Evolutionary conservation across 2,329 filamentous ascomycete genomes (phyloP).

Genomic region (Clarireedia hainanense): DNA sequence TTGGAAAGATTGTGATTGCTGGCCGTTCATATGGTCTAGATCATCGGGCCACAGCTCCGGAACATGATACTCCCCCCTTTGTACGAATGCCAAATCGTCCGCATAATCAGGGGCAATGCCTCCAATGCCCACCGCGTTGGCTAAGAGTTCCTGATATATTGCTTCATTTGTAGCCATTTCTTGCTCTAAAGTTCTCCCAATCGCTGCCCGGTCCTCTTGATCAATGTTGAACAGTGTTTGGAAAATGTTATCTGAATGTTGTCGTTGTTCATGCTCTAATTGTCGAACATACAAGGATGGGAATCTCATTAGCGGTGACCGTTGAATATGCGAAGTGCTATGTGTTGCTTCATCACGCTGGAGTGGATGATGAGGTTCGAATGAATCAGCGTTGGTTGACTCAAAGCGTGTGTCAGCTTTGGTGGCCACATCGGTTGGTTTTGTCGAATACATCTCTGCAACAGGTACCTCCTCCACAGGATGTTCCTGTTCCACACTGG

Average conservation of each 20-base stretch:
- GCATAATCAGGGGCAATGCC: not conserved
- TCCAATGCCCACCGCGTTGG: too few relatives aligned
- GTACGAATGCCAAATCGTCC: not conserved
- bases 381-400: too few relatives aligned
- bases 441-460: too few relatives aligned
- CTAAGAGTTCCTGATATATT: not conserved
- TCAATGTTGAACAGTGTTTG: not conserved
- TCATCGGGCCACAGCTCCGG: not conserved
- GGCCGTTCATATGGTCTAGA: not conserved
- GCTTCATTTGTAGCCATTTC: not conserved
- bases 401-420: too few relatives aligned
- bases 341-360: not conserved
- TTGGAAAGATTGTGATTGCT: not conserved
- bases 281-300: slow-evolving; percentile 1
- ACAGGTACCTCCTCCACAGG: too few relatives aligned
- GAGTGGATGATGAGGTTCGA: not conserved
- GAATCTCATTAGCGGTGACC: not conserved
- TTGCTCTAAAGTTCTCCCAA: not conserved
- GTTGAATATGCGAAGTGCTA: not conserved
- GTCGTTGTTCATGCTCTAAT: not conserved
- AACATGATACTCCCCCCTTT: not conserved
- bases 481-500: too few relatives aligned
- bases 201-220: not conserved
- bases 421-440: too few relatives aligned
- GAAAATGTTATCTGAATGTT: not conserved